Evolutionary conservation across 2,329 filamentous ascomycete species (phyloP).

Genomic region (Pseudogymnoascus sp.): DNA sequence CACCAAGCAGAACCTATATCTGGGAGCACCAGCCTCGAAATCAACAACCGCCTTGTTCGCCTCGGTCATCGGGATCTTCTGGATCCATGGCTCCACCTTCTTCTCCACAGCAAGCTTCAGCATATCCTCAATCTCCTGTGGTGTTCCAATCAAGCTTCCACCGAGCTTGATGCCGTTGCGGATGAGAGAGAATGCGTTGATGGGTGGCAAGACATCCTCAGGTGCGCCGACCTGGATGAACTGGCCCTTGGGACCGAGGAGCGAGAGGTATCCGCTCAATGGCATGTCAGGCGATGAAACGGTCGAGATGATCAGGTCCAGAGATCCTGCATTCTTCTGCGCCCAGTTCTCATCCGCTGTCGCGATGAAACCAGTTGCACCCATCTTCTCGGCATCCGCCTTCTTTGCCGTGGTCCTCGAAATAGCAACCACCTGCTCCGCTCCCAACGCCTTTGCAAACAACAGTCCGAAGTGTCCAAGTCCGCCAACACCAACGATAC

Average conservation of each 20-base stretch:
- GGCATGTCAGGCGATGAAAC: conserved; percentile 52
- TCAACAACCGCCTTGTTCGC: conserved; percentile 48
- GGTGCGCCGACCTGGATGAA: conserved; percentile 53
- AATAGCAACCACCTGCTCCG: conserved; percentile 55
- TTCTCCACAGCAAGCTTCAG: conserved; percentile 48
- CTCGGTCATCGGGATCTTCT: conserved; percentile 45
- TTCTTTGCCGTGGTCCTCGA: conserved; percentile 50
- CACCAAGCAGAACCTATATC: conserved; percentile 38
- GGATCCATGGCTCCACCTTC: conserved; percentile 49
- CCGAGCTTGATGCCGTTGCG: not conserved
- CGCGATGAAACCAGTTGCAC: conserved; percentile 45
- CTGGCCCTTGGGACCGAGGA: conserved; percentile 49
- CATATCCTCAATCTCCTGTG: conserved; percentile 52
- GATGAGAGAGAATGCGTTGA: not conserved
- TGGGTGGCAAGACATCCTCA: conserved; percentile 7
- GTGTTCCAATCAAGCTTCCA: conserved; percentile 21
- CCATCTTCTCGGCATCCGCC: conserved; percentile 50
- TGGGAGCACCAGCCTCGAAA: conserved; percentile 46
- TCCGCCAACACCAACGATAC: conserved; percentile 63
- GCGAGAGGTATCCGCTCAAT: conserved; percentile 48
- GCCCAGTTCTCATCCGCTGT: conserved; percentile 50
- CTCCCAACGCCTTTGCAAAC: conserved; percentile 60
- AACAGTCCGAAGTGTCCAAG: conserved; percentile 66
- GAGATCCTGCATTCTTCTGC: conserved; percentile 39
- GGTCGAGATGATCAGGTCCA: conserved; percentile 53